Base-by-base conservation (phyloP, 495 filamentous ascomycete species). In the Chaetomium cochliodes region DNA sequence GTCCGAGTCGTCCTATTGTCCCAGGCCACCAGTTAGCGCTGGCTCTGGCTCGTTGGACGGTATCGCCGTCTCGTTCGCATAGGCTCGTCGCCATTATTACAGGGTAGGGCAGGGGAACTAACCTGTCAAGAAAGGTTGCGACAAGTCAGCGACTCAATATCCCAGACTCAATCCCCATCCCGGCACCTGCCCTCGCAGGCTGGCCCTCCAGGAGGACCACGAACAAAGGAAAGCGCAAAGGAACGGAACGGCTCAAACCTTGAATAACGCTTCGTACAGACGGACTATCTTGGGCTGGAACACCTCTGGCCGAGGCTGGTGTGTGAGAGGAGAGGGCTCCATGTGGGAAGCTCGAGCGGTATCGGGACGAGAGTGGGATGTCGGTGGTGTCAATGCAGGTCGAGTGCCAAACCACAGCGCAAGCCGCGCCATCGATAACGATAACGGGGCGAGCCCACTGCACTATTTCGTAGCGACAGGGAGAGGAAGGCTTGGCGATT, bases 281-380 rank as follows among this genome's bases (percentile, higher is more conserved):
- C 88, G 84, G 44, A 94, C 90, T 63, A 98, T 89, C 80, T 98
- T 98, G 30, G 90, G 96, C 77, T 94, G 87, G 74, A 98, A 97
- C 50, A 85, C 83, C 72, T 92, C 92, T 64, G 94, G 96, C 72
- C 94, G 86, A 77, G 84, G 86, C 81, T 97, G 93, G 78, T 93
- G 92, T 25, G 92, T 96, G 72, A 98, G 85, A 63, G 94, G 94
- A 72, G 93, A 97, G 56, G 87, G 82, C 78, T 96, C 92, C 92
- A 97, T 96, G n/a, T 3, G 52, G 41, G 64, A 63, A 70, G 54
- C 28, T 52, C 33, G 33, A 1, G 26, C 23, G 26, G n/a, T 53
- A 5, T 37, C 8, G 44, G 16, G 26, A 2, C 41, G 51, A 9
- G 13, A 46, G 54, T 5, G 56, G 55, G 23, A 58, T 58, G 46